Evolutionary conservation across 768 basidiomycete species (phyloP).

Genomic region (Suillus americanus): DNA sequence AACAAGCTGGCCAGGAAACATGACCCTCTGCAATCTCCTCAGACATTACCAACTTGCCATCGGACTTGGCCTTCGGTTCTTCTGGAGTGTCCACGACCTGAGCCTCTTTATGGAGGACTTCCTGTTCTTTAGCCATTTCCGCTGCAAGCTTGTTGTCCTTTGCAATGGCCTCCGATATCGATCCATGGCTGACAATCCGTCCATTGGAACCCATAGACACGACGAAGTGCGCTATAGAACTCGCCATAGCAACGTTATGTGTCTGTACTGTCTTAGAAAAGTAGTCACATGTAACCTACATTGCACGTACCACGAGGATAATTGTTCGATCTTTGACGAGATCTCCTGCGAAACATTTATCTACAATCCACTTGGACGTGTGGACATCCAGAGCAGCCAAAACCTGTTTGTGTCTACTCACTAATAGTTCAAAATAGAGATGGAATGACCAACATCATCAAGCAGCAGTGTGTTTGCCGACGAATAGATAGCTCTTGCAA

Average conservation of each 20-base stretch:
- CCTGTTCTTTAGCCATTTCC: constrained; percentile 16
- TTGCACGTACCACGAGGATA: constrained; percentile 44
- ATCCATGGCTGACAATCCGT: constrained; percentile 46
- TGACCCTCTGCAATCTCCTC: constrained; percentile 66
- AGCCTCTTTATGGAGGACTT: constrained; percentile 9
- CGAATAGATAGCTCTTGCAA: constrained; percentile 61
- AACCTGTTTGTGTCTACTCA: constrained; percentile 18
- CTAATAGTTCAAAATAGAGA: not conserved
- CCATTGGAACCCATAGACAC: constrained; percentile 58
- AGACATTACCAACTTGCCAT: constrained; percentile 61
- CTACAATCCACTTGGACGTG: constrained; percentile 50
- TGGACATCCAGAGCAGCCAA: constrained; percentile 62
- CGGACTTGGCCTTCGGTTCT: constrained; percentile 19
- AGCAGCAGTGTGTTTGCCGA: constrained; percentile 62
- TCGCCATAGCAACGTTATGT: constrained; percentile 32
- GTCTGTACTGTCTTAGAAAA: constrained; percentile 21
- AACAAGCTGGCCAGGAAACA: constrained; percentile 50
- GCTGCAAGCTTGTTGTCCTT: constrained; percentile 35
- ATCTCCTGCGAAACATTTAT: constrained; percentile 45
- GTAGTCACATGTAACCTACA: not conserved
- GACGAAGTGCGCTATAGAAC: constrained; percentile 35
- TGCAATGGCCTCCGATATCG: constrained; percentile 46
- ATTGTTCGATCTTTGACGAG: constrained; percentile 50
- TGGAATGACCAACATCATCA: constrained; percentile 56
- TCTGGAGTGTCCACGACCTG: constrained; percentile 24